Base-by-base conservation (phyloP, 768 basidiomycete species). In the Phlegmacium glaucopus region DNA sequence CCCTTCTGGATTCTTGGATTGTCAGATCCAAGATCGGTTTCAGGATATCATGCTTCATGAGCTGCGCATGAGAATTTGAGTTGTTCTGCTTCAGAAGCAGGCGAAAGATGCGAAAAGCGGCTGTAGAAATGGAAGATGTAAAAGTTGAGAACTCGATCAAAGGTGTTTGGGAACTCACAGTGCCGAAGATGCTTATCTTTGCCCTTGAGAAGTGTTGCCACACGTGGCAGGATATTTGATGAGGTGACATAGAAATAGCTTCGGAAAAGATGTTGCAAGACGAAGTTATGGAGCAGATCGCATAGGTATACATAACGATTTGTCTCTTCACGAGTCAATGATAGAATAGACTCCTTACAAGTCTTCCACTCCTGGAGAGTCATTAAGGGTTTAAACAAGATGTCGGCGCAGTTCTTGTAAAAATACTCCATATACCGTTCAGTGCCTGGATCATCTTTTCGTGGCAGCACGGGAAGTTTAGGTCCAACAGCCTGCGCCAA, bases 341-440 rank as follows among this genome's bases (percentile, higher is more conserved):
- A 65, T 32, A 87, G 64, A 28, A 74, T 57, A 4, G 79, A 66
- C 42, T 80, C 68, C 48, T 61, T 65, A 46, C 66, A 62, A 47
- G 69, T 66, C 48, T 61, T 66, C 70, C 70, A 85, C 55, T 90
- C 88, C 3, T 88, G 80, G 18, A 96, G 70, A 46, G 90, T 72
- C 57, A 70, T 63, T 36, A 96, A 69, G 5, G 96, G 94, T 61
- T 80, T 82, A 70, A 92, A 86, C 42, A 99, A 70, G n/a, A 76
- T 75, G n/a, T 77, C 68, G 50, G 86, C 72, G 61, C 87, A 90
- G 38, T 80, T 74, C 65, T 92, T 91, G 71, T 97, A 97, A 66
- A 97, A 95, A 63, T 92, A 91, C 32, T 94, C 87, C 60, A 94
- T 73, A 72, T 94, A 99, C 47, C 83, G 80, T 64, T 98, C 96